phyloP scores from a whole-genome alignment of 352 stramenopile species.

The Globisporangium lucens region DNA sequence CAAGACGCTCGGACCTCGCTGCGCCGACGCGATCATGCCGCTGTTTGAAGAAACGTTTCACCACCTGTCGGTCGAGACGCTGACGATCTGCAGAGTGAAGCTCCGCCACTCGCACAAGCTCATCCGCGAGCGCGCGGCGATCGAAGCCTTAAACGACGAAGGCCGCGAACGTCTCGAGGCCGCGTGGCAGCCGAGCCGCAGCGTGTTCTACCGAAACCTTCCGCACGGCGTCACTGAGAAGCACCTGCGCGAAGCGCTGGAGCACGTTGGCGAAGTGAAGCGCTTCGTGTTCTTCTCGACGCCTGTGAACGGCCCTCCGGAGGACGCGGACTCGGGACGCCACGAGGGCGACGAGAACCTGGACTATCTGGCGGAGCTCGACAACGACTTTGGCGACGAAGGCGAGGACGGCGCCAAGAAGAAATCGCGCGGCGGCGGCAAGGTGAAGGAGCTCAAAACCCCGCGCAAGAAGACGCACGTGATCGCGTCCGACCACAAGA shows the following conservation, averaged over 20 bases:
- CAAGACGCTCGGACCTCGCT: constrained; percentile 53
- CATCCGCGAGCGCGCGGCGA: constrained; percentile 42
- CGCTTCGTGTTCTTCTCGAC: constrained; percentile 69
- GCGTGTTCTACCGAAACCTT: constrained; percentile 82
- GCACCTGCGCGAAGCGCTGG: constrained; percentile 61
- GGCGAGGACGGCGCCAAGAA: constrained; percentile 24
- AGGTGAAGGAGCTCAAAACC: constrained; percentile 32
- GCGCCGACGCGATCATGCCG: constrained; percentile 68
- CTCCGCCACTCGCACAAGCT: constrained; percentile 67
- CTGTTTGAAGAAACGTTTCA: constrained; percentile 75
- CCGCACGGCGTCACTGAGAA: constrained; percentile 60
- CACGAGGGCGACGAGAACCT: constrained; percentile 24
- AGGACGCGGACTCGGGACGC: constrained; percentile 25
- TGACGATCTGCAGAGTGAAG: constrained; percentile 84
- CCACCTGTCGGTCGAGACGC: constrained; percentile 79
- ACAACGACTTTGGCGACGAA: constrained; percentile 30
- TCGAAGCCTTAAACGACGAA: constrained; percentile 41
- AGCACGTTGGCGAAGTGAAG: constrained; percentile 64
- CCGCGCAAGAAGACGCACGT: constrained; percentile 59
- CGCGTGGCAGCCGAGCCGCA: constrained; percentile 48
- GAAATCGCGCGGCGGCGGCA: constrained; percentile 16
- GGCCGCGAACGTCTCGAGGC: constrained; percentile 36
- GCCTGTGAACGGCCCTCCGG: constrained; percentile 52
- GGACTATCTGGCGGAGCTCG: constrained; percentile 30
- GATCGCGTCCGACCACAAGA: constrained; percentile 78